Evolutionary conservation across 176 grass and related monocot genomes (phyloP), one percentile per base, ranked within the genome.

Genomic region (Chloris gayana): DNA sequence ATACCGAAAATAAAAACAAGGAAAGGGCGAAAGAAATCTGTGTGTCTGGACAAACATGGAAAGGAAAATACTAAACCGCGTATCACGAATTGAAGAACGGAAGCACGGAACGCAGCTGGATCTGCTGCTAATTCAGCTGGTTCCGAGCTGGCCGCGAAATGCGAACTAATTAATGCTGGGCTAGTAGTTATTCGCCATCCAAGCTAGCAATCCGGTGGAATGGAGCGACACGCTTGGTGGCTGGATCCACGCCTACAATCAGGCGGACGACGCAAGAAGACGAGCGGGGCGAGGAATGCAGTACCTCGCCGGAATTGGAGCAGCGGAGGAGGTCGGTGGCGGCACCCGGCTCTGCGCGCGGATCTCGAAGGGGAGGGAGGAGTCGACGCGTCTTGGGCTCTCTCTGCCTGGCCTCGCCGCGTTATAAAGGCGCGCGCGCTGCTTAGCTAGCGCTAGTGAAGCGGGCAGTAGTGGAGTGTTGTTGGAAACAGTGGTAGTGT

Each of bases 341-440:
- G 38, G 7, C 34, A 17, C 31, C 47, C 51, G 38, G 51, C 51
- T 25, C 22, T 58, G 77, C 54, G 56, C 37, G 54, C 38, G 77
- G 87, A 89, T 85, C 88, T 89, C 79, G 73, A 31, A 69, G 78
- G 22, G 65, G 29, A 5, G 45, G 0, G 78, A 26, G 72, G 29
- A 5, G 45, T 0, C 0, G 70, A 19, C 5, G 66, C 54, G 69
- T 72, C 15, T 74, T 80, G 69, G 62, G 47, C 41, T 61, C 77
- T 49, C 69, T 25, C 25, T 75, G 39, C 62, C 33, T 54, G 67
- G 78, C 39, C 59, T 78, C 83, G 65, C 72, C 79, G 88, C 59
- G 83, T 78, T 86, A 86, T 89, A 86, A 86, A 86, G 73, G 87
- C 68, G 49, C 21, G 49, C 21, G 4, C 27, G 44, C 81, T 61